Conservation (phyloP, 345 rosid species). For the Eucalyptus shirleyi region DNA sequence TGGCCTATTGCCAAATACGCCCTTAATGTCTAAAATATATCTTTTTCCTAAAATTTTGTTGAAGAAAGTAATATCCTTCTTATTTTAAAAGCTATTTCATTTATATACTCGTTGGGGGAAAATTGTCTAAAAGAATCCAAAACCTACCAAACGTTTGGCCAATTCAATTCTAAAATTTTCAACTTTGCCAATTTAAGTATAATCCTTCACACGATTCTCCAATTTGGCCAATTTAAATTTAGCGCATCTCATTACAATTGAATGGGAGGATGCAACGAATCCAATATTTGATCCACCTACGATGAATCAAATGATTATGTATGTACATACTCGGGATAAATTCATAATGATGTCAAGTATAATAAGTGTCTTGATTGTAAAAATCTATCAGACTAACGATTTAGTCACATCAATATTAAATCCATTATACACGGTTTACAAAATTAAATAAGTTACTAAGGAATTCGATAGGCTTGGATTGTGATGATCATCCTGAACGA, state of each 20-base stretch:
- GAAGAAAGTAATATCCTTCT: neutral
- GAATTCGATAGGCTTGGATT: neutral
- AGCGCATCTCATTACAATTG: neutral
- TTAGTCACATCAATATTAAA: neutral
- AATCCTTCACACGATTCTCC: too few species aligned
- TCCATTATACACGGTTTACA: neutral
- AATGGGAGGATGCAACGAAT: neutral
- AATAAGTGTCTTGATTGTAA: neutral
- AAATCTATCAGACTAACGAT: too few species aligned
- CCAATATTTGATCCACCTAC: neutral
- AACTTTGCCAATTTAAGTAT: too few species aligned
- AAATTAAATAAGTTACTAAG: neutral
- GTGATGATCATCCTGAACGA: neutral
- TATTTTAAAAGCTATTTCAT: neutral
- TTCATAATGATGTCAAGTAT: neutral
- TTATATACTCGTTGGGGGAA: neutral
- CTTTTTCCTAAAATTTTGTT: neutral
- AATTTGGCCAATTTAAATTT: neutral
- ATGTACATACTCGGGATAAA: neutral
- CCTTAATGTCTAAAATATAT: neutral
- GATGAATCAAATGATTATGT: neutral
- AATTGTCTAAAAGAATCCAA: too few species aligned
- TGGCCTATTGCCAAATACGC: accelerated
- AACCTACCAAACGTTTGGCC: too few species aligned
- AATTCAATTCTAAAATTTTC: neutral